A percentile compares a stretch with the other conserved stretches of the same genome.
Conservation (phyloP, 176 grass and related monocot genomes). For the Oropetium thomaeum region DNA sequence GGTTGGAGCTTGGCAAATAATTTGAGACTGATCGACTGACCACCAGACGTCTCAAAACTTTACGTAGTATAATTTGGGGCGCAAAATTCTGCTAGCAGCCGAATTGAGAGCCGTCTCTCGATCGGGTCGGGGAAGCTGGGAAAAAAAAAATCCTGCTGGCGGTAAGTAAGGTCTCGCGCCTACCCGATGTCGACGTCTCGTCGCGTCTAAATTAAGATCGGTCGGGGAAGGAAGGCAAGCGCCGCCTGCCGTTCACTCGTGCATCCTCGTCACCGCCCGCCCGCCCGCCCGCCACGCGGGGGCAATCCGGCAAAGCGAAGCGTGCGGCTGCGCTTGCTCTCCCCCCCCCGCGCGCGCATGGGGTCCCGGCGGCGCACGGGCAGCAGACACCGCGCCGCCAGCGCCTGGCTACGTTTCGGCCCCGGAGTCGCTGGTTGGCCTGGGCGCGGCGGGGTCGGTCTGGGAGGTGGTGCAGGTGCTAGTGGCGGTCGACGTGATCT, state of each 20-base stretch:
- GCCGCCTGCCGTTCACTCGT: not conserved
- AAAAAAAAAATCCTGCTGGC: not conserved
- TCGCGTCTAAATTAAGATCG: not conserved
- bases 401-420: constrained; percentile 11
- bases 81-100: too few relatives aligned
- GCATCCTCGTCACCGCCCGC: constrained; percentile 33
- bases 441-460: too few relatives aligned
- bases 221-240: too few relatives aligned
- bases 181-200: not conserved
- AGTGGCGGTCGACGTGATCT: not conserved
- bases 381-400: not conserved
- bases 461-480: too few relatives aligned
- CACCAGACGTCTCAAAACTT: too few relatives aligned
- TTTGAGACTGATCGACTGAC: too few relatives aligned
- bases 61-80: not conserved
- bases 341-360: not conserved
- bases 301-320: not conserved
- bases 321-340: constrained; percentile 40
- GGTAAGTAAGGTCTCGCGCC: too few relatives aligned
- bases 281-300: not conserved
- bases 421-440: not conserved
- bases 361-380: not conserved
- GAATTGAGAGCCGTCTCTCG: not conserved
- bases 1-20: constrained; percentile 29
- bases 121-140: not conserved